phyloP scores from a whole-genome alignment of 164 flowering plant species.

The Nymphaea colorata region DNA sequence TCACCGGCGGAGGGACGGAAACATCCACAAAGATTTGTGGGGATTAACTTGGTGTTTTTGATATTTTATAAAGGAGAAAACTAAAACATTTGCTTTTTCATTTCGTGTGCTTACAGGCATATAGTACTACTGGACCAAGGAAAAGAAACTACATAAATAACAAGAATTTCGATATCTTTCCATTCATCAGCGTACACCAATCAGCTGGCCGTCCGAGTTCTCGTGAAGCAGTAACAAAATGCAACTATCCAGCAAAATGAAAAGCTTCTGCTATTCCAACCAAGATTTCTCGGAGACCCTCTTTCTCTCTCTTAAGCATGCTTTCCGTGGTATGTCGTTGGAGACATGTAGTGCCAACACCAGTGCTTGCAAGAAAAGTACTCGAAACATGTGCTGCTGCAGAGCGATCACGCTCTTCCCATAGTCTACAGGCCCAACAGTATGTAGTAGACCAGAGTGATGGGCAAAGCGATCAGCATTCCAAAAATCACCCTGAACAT shows the following conservation, averaged over 20 bases:
- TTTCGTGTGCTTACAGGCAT: background rate
- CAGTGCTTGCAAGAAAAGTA: background rate
- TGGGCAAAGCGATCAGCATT: constrained; percentile 78
- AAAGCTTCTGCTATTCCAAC: background rate
- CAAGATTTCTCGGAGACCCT: background rate
- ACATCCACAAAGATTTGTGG: background rate
- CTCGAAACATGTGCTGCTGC: background rate
- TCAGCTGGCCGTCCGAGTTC: background rate
- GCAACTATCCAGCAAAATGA: too few species aligned
- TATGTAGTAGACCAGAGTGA: constrained; percentile 76
- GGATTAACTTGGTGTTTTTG: background rate
- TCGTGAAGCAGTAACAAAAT: too few species aligned
- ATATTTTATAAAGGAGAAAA: background rate
- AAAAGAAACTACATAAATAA: background rate
- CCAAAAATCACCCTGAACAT: constrained; percentile 72
- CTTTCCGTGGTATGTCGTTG: background rate
- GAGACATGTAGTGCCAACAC: background rate
- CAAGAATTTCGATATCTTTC: background rate
- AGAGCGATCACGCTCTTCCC: background rate
- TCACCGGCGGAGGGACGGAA: background rate
- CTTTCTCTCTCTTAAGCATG: background rate
- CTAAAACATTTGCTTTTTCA: background rate
- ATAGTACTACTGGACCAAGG: too few species aligned
- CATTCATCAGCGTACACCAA: background rate
- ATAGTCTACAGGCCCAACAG: constrained; percentile 47